Percentiles rank a stretch among this genome's conserved stretches.
phyloP scores from a whole-genome alignment of 768 basidiomycete species.

The Hebeloma cylindrosporum region DNA sequence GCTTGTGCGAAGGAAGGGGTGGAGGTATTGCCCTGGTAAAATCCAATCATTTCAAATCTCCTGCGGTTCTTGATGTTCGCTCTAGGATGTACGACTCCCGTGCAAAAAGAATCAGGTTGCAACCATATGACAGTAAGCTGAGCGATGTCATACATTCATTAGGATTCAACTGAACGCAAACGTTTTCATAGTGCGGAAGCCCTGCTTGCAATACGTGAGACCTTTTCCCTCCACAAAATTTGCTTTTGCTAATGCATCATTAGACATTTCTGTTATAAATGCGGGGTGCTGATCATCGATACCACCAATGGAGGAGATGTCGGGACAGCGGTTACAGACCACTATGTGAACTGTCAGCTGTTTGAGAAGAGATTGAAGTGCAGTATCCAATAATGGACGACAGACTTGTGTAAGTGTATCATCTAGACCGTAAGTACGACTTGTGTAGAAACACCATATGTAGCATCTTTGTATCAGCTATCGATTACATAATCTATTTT shows the following conservation, averaged over 20 bases:
- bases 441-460: slow-evolving; percentile 8
- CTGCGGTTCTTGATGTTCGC: background rate
- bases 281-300: slow-evolving; percentile 46
- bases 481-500: slow-evolving; percentile 24
- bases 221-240: background rate
- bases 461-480: slow-evolving; percentile 24
- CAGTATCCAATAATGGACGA: slow-evolving; percentile 24
- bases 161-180: background rate
- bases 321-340: slow-evolving; percentile 26
- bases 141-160: background rate
- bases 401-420: no score
- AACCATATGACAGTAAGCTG: slow-evolving; percentile 58
- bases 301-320: slow-evolving; percentile 27
- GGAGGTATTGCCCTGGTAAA: slow-evolving; percentile 63
- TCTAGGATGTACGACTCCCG: slow-evolving; percentile 47
- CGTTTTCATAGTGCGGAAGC: slow-evolving; percentile 44
- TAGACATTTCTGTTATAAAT: slow-evolving; percentile 26
- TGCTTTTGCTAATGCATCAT: background rate
- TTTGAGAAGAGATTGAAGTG: slow-evolving; percentile 26
- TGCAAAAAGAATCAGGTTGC: slow-evolving; percentile 52
- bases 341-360: slow-evolving; percentile 24
- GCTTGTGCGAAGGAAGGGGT: slow-evolving; percentile 53
- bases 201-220: slow-evolving; percentile 57
- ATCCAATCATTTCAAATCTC: slow-evolving; percentile 8
- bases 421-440: no score